Evolutionary conservation across 2,329 filamentous ascomycete species (phyloP).

Genomic region (Sordariomycetes sp.): DNA sequence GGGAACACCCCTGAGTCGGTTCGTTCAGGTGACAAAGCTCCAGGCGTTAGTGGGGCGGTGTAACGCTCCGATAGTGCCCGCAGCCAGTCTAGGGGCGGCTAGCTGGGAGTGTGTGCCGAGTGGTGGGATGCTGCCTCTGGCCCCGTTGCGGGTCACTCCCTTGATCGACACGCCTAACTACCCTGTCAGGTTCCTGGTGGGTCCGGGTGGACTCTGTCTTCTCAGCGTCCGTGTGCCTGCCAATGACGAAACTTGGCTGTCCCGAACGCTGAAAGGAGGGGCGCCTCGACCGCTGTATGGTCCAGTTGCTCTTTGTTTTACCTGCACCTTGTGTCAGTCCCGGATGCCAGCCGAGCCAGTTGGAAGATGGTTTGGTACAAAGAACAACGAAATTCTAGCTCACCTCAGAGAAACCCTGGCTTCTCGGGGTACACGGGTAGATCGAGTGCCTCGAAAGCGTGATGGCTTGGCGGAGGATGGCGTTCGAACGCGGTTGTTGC

Average conservation of each 20-base stretch:
- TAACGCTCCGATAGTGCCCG: not conserved
- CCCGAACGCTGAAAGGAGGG: not conserved
- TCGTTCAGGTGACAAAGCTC: not conserved
- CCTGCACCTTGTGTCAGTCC: not conserved
- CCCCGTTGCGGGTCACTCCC: not conserved
- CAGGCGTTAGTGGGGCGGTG: not conserved
- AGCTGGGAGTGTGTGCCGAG: not conserved
- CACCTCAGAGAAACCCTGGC: not conserved
- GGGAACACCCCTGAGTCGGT: not conserved
- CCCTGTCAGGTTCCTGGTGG: not conserved
- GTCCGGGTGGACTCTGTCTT: not conserved
- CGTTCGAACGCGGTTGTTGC: not conserved
- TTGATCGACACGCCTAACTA: not conserved
- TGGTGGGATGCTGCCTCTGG: not conserved
- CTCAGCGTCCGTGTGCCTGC: not conserved
- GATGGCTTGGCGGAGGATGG: not conserved
- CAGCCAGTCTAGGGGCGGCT: not conserved
- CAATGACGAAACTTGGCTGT: not conserved
- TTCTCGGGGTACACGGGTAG: not conserved
- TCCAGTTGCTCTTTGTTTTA: constrained; percentile 1
- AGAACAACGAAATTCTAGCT: not conserved
- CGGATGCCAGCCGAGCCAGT: not conserved
- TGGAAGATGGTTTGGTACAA: not conserved
- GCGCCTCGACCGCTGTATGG: constrained; percentile 2
- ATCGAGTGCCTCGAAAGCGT: not conserved